These are phyloP conservation scores for Croton laevigatus DNA, from an alignment of 441 rosid genomes.

Conservation along the genomic window DNA sequence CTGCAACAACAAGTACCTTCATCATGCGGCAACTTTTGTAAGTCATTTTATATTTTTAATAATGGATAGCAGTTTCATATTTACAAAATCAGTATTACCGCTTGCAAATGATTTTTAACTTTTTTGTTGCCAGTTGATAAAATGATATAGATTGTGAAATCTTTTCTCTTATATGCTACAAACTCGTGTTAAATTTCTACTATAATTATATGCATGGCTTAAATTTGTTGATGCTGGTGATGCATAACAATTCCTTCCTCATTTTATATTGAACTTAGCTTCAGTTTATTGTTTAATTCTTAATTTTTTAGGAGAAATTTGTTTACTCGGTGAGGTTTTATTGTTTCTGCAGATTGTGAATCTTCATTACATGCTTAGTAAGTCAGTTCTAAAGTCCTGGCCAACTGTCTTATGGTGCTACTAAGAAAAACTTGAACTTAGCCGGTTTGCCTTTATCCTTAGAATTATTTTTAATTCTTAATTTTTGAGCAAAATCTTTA, in stretches of 20 bases:
- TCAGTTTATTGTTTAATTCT: too few relatives aligned
- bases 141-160: too few relatives aligned
- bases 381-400: constrained; percentile 62
- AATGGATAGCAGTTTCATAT: constrained; percentile 21
- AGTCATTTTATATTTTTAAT: constrained; percentile 24
- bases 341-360: constrained; percentile 64
- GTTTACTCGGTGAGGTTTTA: background rate
- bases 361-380: constrained; percentile 83
- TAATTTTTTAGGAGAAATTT: background rate
- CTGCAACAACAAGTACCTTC: constrained; percentile 74
- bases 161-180: too few relatives aligned
- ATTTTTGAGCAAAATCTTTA: background rate
- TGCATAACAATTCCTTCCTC: too few relatives aligned
- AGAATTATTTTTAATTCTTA: background rate
- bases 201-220: too few relatives aligned
- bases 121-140: constrained; percentile 66
- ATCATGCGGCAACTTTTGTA: constrained; percentile 88
- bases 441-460: constrained; percentile 56
- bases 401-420: constrained; percentile 92
- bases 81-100: background rate
- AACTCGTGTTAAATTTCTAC: too few relatives aligned
- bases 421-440: constrained; percentile 87
- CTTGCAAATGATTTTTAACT: constrained; percentile 20
- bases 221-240: too few relatives aligned
- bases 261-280: too few relatives aligned